Percentiles rank a stretch among this genome's conserved stretches.
Conservation (phyloP, 1,139 yeast genomes). For the Diutina pseudorugosa region DNA sequence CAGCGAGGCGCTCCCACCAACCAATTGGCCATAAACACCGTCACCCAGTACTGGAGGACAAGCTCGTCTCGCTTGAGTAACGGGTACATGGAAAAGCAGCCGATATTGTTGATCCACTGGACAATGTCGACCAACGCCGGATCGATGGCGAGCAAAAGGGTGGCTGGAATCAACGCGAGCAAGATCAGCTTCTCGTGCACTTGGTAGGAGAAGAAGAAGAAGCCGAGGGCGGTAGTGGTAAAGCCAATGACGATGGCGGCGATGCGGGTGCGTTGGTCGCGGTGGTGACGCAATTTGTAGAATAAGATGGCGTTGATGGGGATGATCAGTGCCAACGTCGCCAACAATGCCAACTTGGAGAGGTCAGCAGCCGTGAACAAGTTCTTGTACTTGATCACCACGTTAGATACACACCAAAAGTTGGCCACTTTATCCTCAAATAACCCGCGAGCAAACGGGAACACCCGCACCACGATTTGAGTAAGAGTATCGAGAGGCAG, state of each 20-base stretch:
- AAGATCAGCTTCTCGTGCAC: slow-evolving; percentile 88
- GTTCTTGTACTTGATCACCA: slow-evolving; percentile 56
- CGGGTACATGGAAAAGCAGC: slow-evolving; percentile 83
- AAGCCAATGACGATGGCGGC: slow-evolving; percentile 47
- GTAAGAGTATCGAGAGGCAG: slow-evolving; percentile 7
- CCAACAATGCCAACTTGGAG: slow-evolving; percentile 45
- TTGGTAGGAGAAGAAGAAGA: slow-evolving; percentile 83
- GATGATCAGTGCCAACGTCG: slow-evolving; percentile 53
- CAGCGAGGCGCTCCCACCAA: slow-evolving; percentile 42
- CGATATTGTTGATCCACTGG: slow-evolving; percentile 80
- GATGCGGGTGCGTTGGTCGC: slow-evolving; percentile 5
- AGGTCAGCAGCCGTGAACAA: slow-evolving; percentile 46
- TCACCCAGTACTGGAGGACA: slow-evolving; percentile 54
- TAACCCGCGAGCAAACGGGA: slow-evolving; percentile 89
- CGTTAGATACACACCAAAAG: slow-evolving; percentile 88
- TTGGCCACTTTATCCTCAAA: slow-evolving; percentile 97
- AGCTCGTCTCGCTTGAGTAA: slow-evolving; percentile 67
- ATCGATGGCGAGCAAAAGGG: slow-evolving; percentile 48
- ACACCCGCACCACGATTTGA: slow-evolving; percentile 52
- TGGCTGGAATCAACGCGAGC: slow-evolving; percentile 77
- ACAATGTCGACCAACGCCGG: slow-evolving; percentile 55
- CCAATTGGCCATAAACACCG: slow-evolving; percentile 69
- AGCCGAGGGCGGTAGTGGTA: slow-evolving; percentile 77
- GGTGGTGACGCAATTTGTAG: slow-evolving; percentile 7
- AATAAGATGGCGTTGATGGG: slow-evolving; percentile 30